Evolutionary conservation across 148 eudicot genomes (phyloP).

Genomic region (Vaccinium myrtillus): DNA sequence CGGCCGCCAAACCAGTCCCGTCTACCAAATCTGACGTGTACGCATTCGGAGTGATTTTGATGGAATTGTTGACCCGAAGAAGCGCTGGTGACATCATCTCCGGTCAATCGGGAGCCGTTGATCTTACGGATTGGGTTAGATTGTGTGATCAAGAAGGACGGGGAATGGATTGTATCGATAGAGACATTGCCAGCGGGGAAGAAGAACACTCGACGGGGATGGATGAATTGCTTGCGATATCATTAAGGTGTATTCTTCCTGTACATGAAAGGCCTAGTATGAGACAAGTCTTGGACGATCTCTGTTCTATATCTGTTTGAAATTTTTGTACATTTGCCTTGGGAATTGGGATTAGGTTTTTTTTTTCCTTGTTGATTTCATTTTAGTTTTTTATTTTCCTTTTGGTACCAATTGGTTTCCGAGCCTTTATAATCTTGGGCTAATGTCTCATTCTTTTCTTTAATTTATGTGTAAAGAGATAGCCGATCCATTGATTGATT

Average conservation of each 20-base stretch:
- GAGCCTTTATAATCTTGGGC: conserved; percentile 52
- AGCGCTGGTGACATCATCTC: conserved; percentile 98
- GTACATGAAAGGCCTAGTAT: conserved; percentile 92
- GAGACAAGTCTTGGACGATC: conserved; percentile 68
- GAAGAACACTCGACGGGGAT: conserved; percentile 69
- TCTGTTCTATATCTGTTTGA: conserved; percentile 66
- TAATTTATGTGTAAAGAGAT: conserved; percentile 76
- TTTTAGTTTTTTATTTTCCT: conserved; percentile 20
- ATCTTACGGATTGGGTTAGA: conserved; percentile 94
- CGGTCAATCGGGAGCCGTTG: conserved; percentile 89
- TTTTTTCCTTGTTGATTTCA: conserved; percentile 20
- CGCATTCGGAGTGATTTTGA: conserved; percentile 82
- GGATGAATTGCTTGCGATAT: conserved; percentile 77
- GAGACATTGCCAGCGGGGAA: conserved; percentile 59
- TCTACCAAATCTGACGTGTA: conserved; percentile 82
- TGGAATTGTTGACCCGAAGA: conserved; percentile 88
- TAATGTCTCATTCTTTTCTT: conserved; percentile 53
- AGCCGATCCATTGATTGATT: conserved; percentile 74
- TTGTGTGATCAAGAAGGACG: conserved; percentile 85
- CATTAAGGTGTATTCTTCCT: conserved; percentile 83
- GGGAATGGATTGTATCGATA: conserved; percentile 79
- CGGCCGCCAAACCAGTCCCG: conserved; percentile 60
- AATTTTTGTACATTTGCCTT: conserved; percentile 54
- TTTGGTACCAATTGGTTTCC: conserved; percentile 31
- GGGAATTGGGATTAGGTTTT: conserved; percentile 25